These are phyloP conservation scores for Venustampulla echinocandica DNA, from an alignment of 495 filamentous ascomycete species.

Conservation along the genomic window DNA sequence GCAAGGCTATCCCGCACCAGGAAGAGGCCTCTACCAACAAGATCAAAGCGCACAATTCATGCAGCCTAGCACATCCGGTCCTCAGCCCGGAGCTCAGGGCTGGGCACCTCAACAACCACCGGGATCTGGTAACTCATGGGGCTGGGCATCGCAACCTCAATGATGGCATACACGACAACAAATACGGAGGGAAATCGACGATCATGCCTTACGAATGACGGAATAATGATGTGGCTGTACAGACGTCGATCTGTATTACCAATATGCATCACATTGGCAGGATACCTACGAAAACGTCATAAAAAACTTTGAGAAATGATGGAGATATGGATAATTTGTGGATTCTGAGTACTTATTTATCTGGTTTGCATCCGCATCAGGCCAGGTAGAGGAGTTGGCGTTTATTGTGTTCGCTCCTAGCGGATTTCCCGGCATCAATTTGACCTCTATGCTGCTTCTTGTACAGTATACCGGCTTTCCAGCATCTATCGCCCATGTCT, in stretches of 20 bases:
- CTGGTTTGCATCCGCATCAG: neutral
- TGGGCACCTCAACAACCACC: constrained; percentile 32
- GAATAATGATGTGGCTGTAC: constrained; percentile 17
- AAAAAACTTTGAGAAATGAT: constrained; percentile 6
- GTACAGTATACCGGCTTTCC: constrained; percentile 9
- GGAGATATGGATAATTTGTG: constrained; percentile 25
- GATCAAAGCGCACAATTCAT: constrained; percentile 55
- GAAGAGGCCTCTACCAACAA: constrained; percentile 47
- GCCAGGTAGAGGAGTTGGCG: constrained; percentile 24
- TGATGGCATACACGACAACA: constrained; percentile 7
- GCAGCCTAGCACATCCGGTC: constrained; percentile 36
- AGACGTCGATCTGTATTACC: constrained; percentile 9
- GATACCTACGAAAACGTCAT: neutral
- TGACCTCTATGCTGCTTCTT: constrained; percentile 9
- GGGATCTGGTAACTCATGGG: constrained; percentile 17
- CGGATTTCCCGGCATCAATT: constrained; percentile 8
- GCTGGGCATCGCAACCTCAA: constrained; percentile 22
- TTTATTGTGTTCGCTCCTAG: constrained; percentile 10
- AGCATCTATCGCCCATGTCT: constrained; percentile 2
- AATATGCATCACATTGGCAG: constrained; percentile 8
- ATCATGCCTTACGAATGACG: constrained; percentile 20
- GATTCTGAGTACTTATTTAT: constrained; percentile 19
- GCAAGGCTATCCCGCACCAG: constrained; percentile 40
- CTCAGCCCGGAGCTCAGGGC: constrained; percentile 39
- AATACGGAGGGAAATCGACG: neutral